These are phyloP conservation scores for Yamadazyma sp. DNA, from an alignment of 1,139 yeast genomes.

Conservation along the genomic window DNA sequence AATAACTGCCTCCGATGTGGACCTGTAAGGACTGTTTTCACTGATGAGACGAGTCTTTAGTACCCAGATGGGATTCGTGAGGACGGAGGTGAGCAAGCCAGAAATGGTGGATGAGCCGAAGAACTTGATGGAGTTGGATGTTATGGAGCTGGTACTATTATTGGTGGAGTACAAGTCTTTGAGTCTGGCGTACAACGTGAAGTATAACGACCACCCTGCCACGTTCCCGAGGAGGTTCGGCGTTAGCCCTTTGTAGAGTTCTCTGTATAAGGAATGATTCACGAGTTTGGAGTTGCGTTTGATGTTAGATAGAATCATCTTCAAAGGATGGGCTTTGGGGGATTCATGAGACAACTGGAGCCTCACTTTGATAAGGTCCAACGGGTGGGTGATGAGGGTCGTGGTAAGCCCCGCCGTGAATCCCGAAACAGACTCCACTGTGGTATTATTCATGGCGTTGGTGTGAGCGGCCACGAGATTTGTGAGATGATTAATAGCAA, in stretches of 20 bases:
- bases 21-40: constrained; percentile 58
- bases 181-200: constrained; percentile 65
- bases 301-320: constrained; percentile 7
- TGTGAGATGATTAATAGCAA: constrained; percentile 4
- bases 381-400: constrained; percentile 81
- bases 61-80: constrained; percentile 94
- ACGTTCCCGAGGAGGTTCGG: constrained; percentile 85
- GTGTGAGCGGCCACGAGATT: not conserved
- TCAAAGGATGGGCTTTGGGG: constrained; percentile 5
- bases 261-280: constrained; percentile 12
- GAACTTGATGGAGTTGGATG: constrained; percentile 28
- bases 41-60: constrained; percentile 83
- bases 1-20: constrained; percentile 55
- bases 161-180: constrained; percentile 27
- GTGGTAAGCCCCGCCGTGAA: constrained; percentile 80
- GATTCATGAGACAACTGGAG: constrained; percentile 49
- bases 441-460: constrained; percentile 1
- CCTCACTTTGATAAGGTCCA: constrained; percentile 81
- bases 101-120: constrained; percentile 50
- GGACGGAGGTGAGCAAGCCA: constrained; percentile 69
- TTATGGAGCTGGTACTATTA: constrained; percentile 16
- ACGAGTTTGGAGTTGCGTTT: constrained; percentile 1
- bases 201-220: constrained; percentile 86
- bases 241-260: constrained; percentile 70
- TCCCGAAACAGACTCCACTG: constrained; percentile 67